phyloP scores from a whole-genome alignment of 73 alveolate genomes.

The Paramecium pentaurelia region DNA sequence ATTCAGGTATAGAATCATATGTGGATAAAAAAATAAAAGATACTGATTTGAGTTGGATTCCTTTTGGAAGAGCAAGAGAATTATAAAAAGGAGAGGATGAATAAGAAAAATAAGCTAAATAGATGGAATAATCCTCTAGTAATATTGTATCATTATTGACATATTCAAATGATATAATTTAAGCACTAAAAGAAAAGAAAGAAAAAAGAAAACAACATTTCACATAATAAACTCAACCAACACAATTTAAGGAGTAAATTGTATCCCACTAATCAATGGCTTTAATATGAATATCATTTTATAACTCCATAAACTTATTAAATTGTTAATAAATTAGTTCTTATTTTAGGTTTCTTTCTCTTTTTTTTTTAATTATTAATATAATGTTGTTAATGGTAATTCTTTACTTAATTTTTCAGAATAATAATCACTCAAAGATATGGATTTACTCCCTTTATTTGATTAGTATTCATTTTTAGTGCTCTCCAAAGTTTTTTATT shows the following conservation, averaged over 20 bases:
- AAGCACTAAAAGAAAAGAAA: not conserved
- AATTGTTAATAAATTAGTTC: not conserved
- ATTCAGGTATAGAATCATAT: constrained; percentile 93
- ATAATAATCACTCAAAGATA: not conserved
- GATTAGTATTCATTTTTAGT: not conserved
- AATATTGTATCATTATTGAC: not conserved
- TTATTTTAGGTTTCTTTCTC: not conserved
- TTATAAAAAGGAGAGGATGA: constrained; percentile 34
- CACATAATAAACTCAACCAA: not conserved
- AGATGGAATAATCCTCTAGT: not conserved
- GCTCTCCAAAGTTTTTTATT: not conserved
- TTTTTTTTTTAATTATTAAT: not conserved
- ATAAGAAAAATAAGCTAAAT: not conserved
- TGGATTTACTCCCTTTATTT: not conserved
- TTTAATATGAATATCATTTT: not conserved
- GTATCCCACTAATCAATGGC: not conserved
- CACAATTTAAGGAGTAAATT: not conserved
- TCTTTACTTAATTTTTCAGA: not conserved
- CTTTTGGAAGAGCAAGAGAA: constrained; percentile 62
- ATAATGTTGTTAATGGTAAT: not conserved
- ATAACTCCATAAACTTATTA: constrained; percentile 45
- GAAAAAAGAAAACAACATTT: not conserved
- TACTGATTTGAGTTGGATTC: constrained; percentile 88
- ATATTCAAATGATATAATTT: not conserved
- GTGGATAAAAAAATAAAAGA: constrained; percentile 79